Evolutionary conservation across 257 asterid species (phyloP).

Genomic region (Solanum clarkiae): DNA sequence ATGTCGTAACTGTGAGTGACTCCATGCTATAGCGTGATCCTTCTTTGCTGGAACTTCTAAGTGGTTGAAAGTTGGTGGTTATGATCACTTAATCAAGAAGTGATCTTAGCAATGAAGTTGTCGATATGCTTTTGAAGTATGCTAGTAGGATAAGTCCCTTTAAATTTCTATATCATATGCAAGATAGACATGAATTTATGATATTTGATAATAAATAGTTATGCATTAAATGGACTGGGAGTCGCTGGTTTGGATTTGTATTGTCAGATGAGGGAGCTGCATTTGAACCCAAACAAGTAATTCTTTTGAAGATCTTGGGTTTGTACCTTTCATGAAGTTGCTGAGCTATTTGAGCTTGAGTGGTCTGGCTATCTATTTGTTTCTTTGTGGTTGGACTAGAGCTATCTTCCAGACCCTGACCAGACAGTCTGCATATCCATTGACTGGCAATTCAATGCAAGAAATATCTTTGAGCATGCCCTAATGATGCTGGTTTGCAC

Average conservation of each 20-base stretch:
- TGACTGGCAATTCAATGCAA: constrained; percentile 58
- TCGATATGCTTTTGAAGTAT: neutral
- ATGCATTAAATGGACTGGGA: neutral
- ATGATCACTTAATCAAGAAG: neutral
- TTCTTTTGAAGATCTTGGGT: neutral
- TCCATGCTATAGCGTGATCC: neutral
- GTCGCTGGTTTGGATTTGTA: neutral
- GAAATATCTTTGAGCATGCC: constrained; percentile 83
- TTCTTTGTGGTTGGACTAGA: constrained; percentile 76
- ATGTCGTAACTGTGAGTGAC: neutral
- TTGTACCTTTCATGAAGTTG: constrained; percentile 26
- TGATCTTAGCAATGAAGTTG: neutral
- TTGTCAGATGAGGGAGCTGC: neutral
- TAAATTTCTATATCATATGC: neutral
- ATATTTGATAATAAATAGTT: neutral
- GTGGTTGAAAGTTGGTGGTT: neutral
- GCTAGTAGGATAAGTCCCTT: neutral
- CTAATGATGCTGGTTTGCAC: constrained; percentile 79
- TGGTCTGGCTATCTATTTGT: constrained; percentile 84
- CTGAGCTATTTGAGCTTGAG: constrained; percentile 68
- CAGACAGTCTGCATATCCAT: constrained; percentile 43
- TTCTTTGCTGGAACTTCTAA: neutral
- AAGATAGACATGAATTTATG: neutral
- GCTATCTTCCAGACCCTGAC: constrained; percentile 62
- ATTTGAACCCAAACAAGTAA: neutral